phyloP scores from a whole-genome alignment of 1,139 yeast species.

The Pichia sp. region DNA sequence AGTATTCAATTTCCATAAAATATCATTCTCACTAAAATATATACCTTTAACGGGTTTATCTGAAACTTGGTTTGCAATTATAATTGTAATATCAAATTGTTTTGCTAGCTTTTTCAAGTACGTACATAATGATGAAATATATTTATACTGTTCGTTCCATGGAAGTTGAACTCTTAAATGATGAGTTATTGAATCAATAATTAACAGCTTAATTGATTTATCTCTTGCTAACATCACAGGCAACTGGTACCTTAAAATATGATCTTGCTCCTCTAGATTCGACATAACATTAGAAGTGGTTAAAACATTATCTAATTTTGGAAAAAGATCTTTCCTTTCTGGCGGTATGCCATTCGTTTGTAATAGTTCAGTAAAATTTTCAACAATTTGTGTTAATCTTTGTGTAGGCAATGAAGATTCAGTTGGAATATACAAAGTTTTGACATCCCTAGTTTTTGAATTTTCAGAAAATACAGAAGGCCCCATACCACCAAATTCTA shows the following conservation, averaged over 20 bases:
- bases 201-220: slow-evolving; percentile 43
- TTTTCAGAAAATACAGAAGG: slow-evolving; percentile 22
- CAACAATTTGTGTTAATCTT: slow-evolving; percentile 38
- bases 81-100: slow-evolving; percentile 49
- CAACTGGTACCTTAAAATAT: slow-evolving; percentile 62
- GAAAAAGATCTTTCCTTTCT: slow-evolving; percentile 20
- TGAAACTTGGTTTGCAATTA: slow-evolving; percentile 76
- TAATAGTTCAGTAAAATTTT: slow-evolving; percentile 29
- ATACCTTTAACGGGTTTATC: slow-evolving; percentile 40
- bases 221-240: slow-evolving; percentile 48
- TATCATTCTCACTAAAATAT: slow-evolving; percentile 26
- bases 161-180: slow-evolving; percentile 65
- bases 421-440: slow-evolving; percentile 65
- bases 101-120: slow-evolving; percentile 47
- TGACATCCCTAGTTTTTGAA: slow-evolving; percentile 11
- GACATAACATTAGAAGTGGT: slow-evolving; percentile 51
- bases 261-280: slow-evolving; percentile 69
- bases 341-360: slow-evolving; percentile 27
- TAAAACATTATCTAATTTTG: slow-evolving; percentile 45
- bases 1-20: slow-evolving; percentile 38
- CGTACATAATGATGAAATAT: slow-evolving; percentile 41
- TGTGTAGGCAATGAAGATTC: slow-evolving; percentile 68
- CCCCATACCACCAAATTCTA: slow-evolving; percentile 40
- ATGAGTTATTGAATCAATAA: slow-evolving; percentile 83
- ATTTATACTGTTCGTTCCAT: slow-evolving; percentile 36